phyloP scores from a whole-genome alignment of 2,329 filamentous ascomycete genomes.

The Ceratocystis smalleyi region DNA sequence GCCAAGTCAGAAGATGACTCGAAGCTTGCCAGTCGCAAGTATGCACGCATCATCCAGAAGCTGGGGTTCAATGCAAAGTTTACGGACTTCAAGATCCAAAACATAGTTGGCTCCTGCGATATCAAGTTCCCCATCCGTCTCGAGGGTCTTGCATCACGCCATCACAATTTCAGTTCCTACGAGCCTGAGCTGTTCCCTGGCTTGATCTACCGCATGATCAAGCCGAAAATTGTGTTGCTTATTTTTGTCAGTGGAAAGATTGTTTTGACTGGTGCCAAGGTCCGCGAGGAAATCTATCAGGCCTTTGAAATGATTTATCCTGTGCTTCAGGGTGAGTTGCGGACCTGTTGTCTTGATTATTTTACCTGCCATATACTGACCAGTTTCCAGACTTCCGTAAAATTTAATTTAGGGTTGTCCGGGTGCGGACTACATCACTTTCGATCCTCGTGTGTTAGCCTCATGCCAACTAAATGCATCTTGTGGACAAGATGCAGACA shows the following conservation, averaged over 20 bases:
- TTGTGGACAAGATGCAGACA: neutral
- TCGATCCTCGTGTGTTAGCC: neutral
- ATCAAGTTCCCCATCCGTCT: constrained; percentile 98
- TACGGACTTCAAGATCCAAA: constrained; percentile 99
- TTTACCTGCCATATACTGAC: constrained; percentile 16
- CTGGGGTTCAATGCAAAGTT: constrained; percentile 99
- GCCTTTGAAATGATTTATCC: constrained; percentile 96
- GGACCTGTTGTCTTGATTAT: neutral
- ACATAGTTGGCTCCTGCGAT: constrained; percentile 96
- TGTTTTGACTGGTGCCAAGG: constrained; percentile 91
- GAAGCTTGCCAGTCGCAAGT: constrained; percentile 92
- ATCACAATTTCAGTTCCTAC: constrained; percentile 99
- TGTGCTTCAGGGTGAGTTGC: constrained; percentile 62
- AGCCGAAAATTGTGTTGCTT: constrained; percentile 81
- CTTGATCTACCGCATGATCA: constrained; percentile 99
- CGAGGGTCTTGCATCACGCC: constrained; percentile 85
- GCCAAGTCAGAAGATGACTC: constrained; percentile 97
- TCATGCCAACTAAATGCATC: too few relatives aligned
- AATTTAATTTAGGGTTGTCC: constrained; percentile 26
- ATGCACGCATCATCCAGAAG: constrained; percentile 98
- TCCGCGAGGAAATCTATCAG: constrained; percentile 94
- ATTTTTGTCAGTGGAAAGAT: constrained; percentile 98
- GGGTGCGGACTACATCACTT: too few relatives aligned
- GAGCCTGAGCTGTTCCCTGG: constrained; percentile 97
- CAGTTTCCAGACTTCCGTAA: constrained; percentile 40